These are phyloP conservation scores for Cladophialophora yegresii DNA, from an alignment of 2,329 filamentous ascomycete genomes.

Conservation along the genomic window DNA sequence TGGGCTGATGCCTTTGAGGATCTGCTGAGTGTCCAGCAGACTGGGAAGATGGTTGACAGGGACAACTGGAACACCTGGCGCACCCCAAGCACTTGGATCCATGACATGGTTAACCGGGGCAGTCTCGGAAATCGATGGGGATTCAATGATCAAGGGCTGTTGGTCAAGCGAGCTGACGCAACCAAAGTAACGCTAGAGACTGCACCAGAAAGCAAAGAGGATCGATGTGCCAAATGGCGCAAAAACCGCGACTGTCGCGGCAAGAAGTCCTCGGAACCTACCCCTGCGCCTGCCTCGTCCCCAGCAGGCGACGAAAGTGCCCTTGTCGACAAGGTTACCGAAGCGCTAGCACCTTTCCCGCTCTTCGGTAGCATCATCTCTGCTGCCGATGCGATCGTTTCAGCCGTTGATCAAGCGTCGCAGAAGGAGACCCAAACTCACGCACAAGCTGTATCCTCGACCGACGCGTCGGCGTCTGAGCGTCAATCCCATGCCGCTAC, in stretches of 20 bases:
- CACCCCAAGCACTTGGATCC: conserved; percentile 45
- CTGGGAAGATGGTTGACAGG: conserved; percentile 46
- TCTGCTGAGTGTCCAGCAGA: conserved; percentile 54
- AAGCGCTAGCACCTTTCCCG: conserved; percentile 22
- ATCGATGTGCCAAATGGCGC: conserved; percentile 13
- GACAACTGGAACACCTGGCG: conserved; percentile 34
- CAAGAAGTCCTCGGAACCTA: conserved; percentile 3
- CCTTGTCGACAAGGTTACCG: conserved; percentile 20
- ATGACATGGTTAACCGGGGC: conserved; percentile 45
- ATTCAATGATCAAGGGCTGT: conserved; percentile 25
- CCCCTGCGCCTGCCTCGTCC: background rate
- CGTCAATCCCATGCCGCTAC: background rate
- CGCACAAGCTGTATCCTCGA: background rate
- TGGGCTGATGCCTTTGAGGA: conserved; percentile 64
- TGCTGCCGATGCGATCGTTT: conserved; percentile 23
- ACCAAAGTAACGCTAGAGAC: background rate
- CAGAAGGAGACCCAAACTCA: conserved; percentile 8
- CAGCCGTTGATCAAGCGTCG: conserved; percentile 21
- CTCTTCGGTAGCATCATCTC: conserved; percentile 24
- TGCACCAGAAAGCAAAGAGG: background rate
- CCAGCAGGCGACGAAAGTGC: conserved; percentile 15
- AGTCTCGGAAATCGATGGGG: conserved; percentile 48
- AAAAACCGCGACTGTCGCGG: conserved; percentile 20
- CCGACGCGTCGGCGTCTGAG: background rate
- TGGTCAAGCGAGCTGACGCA: conserved; percentile 21